Evolutionary conservation across 108 stramenopile species (phyloP).

Genomic region (Skeletonema menzelii): DNA sequence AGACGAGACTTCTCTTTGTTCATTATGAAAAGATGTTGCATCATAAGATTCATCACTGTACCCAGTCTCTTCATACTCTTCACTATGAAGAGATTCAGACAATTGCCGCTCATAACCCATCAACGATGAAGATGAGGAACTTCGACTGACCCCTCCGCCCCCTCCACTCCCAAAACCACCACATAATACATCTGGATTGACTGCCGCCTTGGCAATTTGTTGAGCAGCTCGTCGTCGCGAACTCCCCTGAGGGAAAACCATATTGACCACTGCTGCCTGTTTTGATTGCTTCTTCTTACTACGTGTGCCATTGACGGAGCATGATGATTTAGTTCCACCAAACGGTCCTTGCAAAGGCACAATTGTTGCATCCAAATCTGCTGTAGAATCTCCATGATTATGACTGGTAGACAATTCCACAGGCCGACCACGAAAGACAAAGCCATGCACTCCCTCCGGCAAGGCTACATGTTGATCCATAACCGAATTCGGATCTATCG

Average conservation of each 20-base stretch:
- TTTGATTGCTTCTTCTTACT: slow-evolving; percentile 10
- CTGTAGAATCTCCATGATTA: neutral
- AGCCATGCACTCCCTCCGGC: slow-evolving; percentile 73
- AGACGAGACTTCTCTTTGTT: slow-evolving; percentile 8
- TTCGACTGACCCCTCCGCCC: slow-evolving; percentile 19
- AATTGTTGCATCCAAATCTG: slow-evolving; percentile 17
- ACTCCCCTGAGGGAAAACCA: slow-evolving; percentile 43
- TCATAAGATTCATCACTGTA: slow-evolving; percentile 4
- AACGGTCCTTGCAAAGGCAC: slow-evolving; percentile 2
- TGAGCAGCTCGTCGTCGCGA: slow-evolving; percentile 36
- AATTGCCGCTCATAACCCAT: slow-evolving; percentile 23
- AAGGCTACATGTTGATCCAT: slow-evolving; percentile 84
- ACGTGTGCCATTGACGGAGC: neutral
- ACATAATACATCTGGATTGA: slow-evolving; percentile 40
- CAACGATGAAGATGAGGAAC: slow-evolving; percentile 27
- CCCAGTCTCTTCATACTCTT: neutral
- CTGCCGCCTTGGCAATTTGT: slow-evolving; percentile 40
- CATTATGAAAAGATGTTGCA: neutral
- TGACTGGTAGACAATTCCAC: slow-evolving; percentile 15
- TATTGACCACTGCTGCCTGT: slow-evolving; percentile 35
- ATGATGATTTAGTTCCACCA: neutral
- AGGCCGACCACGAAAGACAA: slow-evolving; percentile 79
- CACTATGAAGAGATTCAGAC: slow-evolving; percentile 3
- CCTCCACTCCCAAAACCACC: slow-evolving; percentile 8
- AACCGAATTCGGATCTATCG: slow-evolving; percentile 77